These are phyloP conservation scores for Diplodia seriata DNA, from an alignment of 2,329 filamentous ascomycete species.

Conservation along the genomic window DNA sequence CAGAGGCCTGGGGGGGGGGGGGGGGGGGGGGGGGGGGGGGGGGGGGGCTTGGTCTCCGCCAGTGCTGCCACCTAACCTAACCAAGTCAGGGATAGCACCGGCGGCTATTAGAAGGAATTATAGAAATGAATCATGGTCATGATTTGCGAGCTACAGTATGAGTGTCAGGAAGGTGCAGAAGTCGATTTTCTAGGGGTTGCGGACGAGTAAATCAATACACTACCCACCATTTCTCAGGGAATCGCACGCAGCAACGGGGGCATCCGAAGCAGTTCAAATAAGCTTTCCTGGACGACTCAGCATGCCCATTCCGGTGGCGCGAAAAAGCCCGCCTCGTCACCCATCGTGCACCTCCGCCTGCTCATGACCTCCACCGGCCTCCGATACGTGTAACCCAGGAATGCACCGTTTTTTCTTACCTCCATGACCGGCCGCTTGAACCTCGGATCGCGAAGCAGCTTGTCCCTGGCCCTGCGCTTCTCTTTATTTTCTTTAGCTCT, in stretches of 20 bases:
- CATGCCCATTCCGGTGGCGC: slow-evolving; percentile 3
- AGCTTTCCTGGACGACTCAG: not conserved
- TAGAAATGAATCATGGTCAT: not conserved
- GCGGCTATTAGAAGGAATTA: not conserved
- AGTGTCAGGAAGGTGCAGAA: not conserved
- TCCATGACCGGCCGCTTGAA: slow-evolving; percentile 74
- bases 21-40: not conserved
- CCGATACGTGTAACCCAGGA: slow-evolving; percentile 88
- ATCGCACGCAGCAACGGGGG: not conserved
- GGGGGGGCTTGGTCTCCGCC: not conserved
- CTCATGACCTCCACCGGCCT: slow-evolving; percentile 47
- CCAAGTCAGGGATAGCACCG: not conserved
- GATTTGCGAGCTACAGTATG: not conserved
- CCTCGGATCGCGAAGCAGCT: slow-evolving; percentile 75
- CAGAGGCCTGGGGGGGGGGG: not conserved
- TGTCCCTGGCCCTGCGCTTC: slow-evolving; percentile 82
- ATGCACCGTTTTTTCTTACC: slow-evolving; percentile 80
- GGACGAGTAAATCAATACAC: not conserved
- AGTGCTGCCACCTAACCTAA: not conserved
- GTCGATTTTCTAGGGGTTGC: not conserved
- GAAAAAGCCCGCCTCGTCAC: not conserved
- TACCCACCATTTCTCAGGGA: not conserved
- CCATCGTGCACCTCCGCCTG: not conserved
- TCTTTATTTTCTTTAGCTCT: slow-evolving; percentile 64
- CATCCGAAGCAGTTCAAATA: not conserved